Percentiles rank a stretch among this genome's conserved stretches.
Evolutionary conservation across 1,284 basidiomycete genomes (phyloP).

Genomic region (Sphagnurus paluster): DNA sequence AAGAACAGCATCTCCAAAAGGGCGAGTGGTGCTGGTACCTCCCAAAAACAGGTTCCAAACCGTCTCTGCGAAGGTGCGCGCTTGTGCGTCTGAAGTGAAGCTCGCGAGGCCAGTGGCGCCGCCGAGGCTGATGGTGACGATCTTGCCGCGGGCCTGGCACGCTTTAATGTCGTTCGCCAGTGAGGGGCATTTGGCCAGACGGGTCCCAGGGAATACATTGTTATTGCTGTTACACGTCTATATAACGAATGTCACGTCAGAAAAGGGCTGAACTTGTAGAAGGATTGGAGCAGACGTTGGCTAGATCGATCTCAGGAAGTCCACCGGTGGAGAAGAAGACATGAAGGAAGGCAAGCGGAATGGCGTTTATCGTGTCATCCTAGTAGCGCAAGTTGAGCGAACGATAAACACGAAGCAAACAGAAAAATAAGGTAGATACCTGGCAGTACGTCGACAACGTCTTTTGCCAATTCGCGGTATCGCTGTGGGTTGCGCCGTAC

Average conservation of each 20-base stretch:
- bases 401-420: neutral
- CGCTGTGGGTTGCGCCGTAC: slow-evolving; percentile 51
- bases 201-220: slow-evolving; percentile 51
- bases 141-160: slow-evolving; percentile 66
- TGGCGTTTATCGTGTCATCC: slow-evolving; percentile 52
- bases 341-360: slow-evolving; percentile 62
- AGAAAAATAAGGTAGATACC: slow-evolving; percentile 24
- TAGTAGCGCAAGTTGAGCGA: slow-evolving; percentile 4
- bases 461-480: slow-evolving; percentile 50
- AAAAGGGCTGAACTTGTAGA: neutral
- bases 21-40: slow-evolving; percentile 52
- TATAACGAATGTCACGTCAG: neutral
- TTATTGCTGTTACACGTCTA: slow-evolving; percentile 50
- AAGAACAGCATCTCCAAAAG: slow-evolving; percentile 62
- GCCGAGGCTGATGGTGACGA: slow-evolving; percentile 63
- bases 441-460: slow-evolving; percentile 50
- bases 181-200: slow-evolving; percentile 57
- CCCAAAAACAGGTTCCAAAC: slow-evolving; percentile 71
- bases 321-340: slow-evolving; percentile 56
- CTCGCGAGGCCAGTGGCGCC: slow-evolving; percentile 55
- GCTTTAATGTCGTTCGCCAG: slow-evolving; percentile 55
- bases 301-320: slow-evolving; percentile 58
- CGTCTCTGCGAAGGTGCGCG: slow-evolving; percentile 49
- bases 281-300: slow-evolving; percentile 42
- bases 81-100: slow-evolving; percentile 55